Evolutionary conservation across 1,284 basidiomycete genomes (phyloP).

Genomic region (Stygiomarasmius scandens): DNA sequence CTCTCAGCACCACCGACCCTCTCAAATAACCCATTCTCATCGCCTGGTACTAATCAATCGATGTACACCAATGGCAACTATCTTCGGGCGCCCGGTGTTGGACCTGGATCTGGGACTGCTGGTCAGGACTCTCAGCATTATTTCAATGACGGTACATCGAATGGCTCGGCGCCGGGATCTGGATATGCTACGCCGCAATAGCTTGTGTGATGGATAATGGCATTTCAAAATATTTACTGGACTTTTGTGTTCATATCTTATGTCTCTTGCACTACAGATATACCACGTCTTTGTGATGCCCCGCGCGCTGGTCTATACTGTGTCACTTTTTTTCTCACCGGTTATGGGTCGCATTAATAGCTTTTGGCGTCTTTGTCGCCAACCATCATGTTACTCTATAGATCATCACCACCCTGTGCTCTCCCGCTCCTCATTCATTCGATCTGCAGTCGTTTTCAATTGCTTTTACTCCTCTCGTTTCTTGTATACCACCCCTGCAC

Average conservation of each 20-base stretch:
- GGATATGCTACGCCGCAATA: conserved; percentile 48
- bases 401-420: background rate
- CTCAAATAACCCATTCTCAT: conserved; percentile 48
- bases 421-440: background rate
- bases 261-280: conserved; percentile 4
- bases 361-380: too few species aligned
- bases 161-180: conserved; percentile 46
- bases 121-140: conserved; percentile 28
- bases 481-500: conserved; percentile 14
- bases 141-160: conserved; percentile 37
- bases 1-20: conserved; percentile 55
- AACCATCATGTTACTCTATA: background rate
- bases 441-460: background rate
- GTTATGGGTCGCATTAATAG: too few species aligned
- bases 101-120: conserved; percentile 22
- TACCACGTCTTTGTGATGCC: background rate
- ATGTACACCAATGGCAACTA: conserved; percentile 16
- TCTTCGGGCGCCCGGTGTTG: conserved; percentile 8
- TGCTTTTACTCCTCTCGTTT: conserved; percentile 1
- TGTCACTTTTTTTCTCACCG: background rate
- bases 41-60: conserved; percentile 28
- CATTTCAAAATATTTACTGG: too few species aligned
- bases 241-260: conserved; percentile 2
- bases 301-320: too few species aligned
- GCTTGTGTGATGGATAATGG: too few species aligned